These are phyloP conservation scores for Yamadazyma insecticola DNA, from an alignment of 805 yeast genomes.

Conservation along the genomic window DNA sequence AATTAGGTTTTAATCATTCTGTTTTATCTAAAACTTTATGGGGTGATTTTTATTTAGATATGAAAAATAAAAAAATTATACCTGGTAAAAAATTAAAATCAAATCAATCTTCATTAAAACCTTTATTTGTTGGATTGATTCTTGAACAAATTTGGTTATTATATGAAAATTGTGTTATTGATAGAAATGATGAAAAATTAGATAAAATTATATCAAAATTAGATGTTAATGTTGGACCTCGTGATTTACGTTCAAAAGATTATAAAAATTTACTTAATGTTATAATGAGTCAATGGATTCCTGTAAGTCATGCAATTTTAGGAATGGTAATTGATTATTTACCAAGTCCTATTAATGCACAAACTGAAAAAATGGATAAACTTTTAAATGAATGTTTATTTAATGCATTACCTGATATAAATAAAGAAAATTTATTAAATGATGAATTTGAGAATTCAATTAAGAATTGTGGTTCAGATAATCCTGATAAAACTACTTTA, in stretches of 20 bases:
- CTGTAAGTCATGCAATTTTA: slow-evolving; percentile 80
- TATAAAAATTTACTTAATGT: slow-evolving; percentile 55
- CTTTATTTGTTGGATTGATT: slow-evolving; percentile 81
- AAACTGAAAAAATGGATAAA: slow-evolving; percentile 62
- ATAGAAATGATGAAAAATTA: slow-evolving; percentile 64
- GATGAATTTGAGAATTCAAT: slow-evolving; percentile 49
- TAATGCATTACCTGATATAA: slow-evolving; percentile 43
- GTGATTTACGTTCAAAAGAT: slow-evolving; percentile 81
- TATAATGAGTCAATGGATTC: slow-evolving; percentile 90
- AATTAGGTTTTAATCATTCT: slow-evolving; percentile 77
- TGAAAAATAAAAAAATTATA: slow-evolving; percentile 81
- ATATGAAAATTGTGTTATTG: slow-evolving; percentile 63
- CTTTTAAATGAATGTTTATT: slow-evolving; percentile 44
- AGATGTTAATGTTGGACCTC: slow-evolving; percentile 60
- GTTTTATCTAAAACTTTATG: slow-evolving; percentile 82
- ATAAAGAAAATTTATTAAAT: slow-evolving; percentile 33
- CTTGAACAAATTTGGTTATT: slow-evolving; percentile 91
- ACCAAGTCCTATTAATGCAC: slow-evolving; percentile 82
- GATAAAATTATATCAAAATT: slow-evolving; percentile 72
- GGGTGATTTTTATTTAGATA: slow-evolving; percentile 91
- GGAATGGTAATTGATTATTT: slow-evolving; percentile 79
- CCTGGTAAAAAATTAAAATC: slow-evolving; percentile 62
- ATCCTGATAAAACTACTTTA: slow-evolving; percentile 43
- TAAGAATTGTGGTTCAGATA: slow-evolving; percentile 59
- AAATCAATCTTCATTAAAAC: slow-evolving; percentile 49